These are phyloP conservation scores for Cladosporium oxysporum DNA, from an alignment of 2,329 filamentous ascomycete species.

Conservation along the genomic window DNA sequence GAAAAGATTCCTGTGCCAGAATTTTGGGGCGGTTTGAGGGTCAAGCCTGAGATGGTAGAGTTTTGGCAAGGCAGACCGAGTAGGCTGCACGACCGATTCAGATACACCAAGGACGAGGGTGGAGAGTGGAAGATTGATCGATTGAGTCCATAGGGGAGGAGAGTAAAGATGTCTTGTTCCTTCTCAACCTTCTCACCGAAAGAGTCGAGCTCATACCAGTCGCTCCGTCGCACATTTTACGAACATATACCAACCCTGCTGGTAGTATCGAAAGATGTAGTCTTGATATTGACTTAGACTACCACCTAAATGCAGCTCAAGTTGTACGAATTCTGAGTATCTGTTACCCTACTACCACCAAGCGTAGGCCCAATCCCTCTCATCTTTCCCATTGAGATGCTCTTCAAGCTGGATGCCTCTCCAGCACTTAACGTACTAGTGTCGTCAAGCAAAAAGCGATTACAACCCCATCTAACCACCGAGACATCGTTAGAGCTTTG, in stretches of 20 bases:
- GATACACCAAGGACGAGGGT: constrained; percentile 65
- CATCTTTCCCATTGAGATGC: not conserved
- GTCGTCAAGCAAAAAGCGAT: not conserved
- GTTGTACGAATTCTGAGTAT: not conserved
- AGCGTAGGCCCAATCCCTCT: not conserved
- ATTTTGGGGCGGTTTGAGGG: constrained; percentile 90
- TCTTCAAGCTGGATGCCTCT: not conserved
- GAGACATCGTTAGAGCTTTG: not conserved
- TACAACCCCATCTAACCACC: not conserved
- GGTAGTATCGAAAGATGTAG: not conserved
- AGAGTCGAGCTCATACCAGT: not conserved
- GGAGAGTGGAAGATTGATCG: constrained; percentile 59
- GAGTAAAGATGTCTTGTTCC: not conserved
- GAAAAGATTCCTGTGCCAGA: constrained; percentile 86
- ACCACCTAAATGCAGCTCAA: not conserved
- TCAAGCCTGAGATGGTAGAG: constrained; percentile 84
- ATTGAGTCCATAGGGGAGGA: constrained; percentile 64
- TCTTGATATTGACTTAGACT: not conserved
- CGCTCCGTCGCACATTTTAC: too few species aligned
- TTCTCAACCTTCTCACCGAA: not conserved
- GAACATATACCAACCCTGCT: not conserved
- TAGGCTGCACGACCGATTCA: constrained; percentile 89
- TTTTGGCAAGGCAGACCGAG: constrained; percentile 95
- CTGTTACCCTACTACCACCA: not conserved
- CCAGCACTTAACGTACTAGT: not conserved